Evolutionary conservation across 1,284 basidiomycete species (phyloP).

Genomic region (Sporisorium iseilematis-ciliati): DNA sequence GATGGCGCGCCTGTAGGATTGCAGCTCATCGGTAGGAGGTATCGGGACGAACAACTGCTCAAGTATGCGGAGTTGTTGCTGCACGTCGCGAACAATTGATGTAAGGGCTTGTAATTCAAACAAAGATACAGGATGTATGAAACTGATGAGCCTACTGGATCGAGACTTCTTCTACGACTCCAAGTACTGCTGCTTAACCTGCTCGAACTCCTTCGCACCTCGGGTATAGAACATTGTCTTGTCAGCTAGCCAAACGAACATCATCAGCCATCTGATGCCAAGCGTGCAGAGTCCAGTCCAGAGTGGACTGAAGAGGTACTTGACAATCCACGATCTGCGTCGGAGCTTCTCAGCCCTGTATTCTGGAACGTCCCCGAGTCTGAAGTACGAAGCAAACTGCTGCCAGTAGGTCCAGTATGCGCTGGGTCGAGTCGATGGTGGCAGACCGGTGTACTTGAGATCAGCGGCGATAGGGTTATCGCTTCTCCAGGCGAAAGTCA

Average conservation of each 20-base stretch:
- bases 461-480: slow-evolving; percentile 31
- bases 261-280: slow-evolving; percentile 11
- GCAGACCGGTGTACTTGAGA: slow-evolving; percentile 19
- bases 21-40: slow-evolving; percentile 48
- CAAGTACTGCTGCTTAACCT: slow-evolving; percentile 15
- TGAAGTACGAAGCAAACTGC: slow-evolving; percentile 22
- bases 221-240: slow-evolving; percentile 24
- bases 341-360: slow-evolving; percentile 15
- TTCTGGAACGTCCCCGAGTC: slow-evolving; percentile 35
- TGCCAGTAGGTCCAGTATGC: slow-evolving; percentile 21
- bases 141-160: too few species aligned
- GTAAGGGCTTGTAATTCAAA: too few species aligned
- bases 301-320: slow-evolving; percentile 7
- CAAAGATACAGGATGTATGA: too few species aligned
- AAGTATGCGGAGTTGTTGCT: slow-evolving; percentile 36
- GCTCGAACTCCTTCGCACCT: slow-evolving; percentile 18
- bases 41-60: slow-evolving; percentile 48
- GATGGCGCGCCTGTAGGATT: slow-evolving; percentile 51
- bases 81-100: slow-evolving; percentile 7
- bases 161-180: slow-evolving; percentile 72
- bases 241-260: slow-evolving; percentile 20
- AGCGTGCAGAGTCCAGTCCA: not conserved
- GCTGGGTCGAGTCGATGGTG: slow-evolving; percentile 4
- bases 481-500: slow-evolving; percentile 35
- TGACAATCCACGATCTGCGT: not conserved